Conservation (phyloP, 257 asterid species). For the Vinca minor region DNA sequence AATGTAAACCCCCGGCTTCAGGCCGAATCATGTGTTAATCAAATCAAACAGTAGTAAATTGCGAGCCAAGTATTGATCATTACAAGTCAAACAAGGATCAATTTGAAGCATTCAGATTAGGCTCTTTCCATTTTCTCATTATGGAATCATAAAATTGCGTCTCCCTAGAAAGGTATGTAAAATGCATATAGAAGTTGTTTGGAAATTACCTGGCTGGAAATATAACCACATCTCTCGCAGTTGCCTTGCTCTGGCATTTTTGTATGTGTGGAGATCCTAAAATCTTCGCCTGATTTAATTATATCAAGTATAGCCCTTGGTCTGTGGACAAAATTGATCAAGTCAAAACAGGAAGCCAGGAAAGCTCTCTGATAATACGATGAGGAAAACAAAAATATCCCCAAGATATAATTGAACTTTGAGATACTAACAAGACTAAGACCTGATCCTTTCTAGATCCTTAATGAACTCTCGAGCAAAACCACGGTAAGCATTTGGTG, state of each 20-base stretch:
- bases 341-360: background rate
- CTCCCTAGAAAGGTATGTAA: no score
- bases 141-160: background rate
- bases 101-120: background rate
- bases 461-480: constrained; percentile 97
- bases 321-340: constrained; percentile 25
- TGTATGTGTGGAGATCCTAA: constrained; percentile 74
- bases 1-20: no score
- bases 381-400: no score
- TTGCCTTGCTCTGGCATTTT: constrained; percentile 98
- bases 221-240: constrained; percentile 92
- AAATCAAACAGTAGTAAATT: no score
- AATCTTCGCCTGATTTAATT: constrained; percentile 92
- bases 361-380: background rate
- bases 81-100: background rate
- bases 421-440: background rate
- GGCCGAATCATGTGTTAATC: no score
- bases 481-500: constrained; percentile 98
- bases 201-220: constrained; percentile 81
- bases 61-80: no score
- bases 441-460: constrained; percentile 95
- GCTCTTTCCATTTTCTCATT: background rate
- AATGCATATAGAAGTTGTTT: background rate
- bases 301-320: constrained; percentile 92
- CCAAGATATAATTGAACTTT: background rate